These are phyloP conservation scores for Dissophora ornata DNA, from an alignment of 192 early-diverging fungal species.

Conservation along the genomic window DNA sequence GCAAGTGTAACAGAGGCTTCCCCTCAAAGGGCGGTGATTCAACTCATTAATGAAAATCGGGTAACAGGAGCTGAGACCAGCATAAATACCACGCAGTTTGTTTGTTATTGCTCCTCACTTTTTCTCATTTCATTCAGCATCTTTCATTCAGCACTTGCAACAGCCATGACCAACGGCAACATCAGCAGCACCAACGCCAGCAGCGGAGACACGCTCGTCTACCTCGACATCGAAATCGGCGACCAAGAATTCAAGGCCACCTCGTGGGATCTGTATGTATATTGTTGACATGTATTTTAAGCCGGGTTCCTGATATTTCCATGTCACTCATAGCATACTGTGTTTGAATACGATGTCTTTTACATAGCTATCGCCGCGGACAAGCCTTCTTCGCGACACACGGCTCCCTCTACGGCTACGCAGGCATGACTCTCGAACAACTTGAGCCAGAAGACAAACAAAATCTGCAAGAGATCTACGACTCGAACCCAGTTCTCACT, in stretches of 20 bases:
- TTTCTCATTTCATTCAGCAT: too few species aligned
- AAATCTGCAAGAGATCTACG: conserved; percentile 52
- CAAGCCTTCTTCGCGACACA: conserved; percentile 52
- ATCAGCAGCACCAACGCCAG: background rate
- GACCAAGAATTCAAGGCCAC: conserved; percentile 42
- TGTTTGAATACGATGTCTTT: too few species aligned
- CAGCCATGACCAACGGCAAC: conserved; percentile 18
- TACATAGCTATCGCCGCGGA: conserved; percentile 41
- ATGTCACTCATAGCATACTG: too few species aligned
- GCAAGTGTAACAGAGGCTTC: too few species aligned
- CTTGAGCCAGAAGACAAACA: conserved; percentile 27
- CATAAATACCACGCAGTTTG: too few species aligned
- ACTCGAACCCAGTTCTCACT: conserved; percentile 38
- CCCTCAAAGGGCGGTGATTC: too few species aligned
- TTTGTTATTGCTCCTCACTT: too few species aligned
- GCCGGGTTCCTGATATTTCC: too few species aligned
- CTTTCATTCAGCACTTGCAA: too few species aligned
- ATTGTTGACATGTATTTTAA: too few species aligned
- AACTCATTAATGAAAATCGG: too few species aligned
- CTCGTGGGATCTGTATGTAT: conserved; percentile 52
- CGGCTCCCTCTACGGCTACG: conserved; percentile 45
- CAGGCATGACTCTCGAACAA: conserved; percentile 27
- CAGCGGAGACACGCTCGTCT: conserved; percentile 21
- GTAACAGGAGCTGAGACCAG: too few species aligned
- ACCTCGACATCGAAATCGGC: conserved; percentile 54